phyloP scores from a whole-genome alignment of 352 stramenopile genomes.

The Globisporangium splendens region DNA sequence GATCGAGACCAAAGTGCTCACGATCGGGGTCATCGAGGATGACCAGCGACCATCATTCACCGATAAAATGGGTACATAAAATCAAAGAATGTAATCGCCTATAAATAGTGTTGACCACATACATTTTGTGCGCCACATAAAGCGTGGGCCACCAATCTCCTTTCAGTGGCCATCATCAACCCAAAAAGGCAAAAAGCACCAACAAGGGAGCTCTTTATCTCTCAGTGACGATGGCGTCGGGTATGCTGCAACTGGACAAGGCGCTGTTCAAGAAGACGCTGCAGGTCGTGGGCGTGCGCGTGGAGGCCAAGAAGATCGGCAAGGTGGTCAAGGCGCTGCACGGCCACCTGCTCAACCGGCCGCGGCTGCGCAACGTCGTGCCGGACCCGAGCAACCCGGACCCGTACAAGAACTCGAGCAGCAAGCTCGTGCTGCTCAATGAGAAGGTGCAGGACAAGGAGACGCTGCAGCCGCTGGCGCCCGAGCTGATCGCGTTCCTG shows the following conservation, averaged over 20 bases:
- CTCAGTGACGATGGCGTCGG: constrained; percentile 12
- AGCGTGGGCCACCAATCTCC: no score
- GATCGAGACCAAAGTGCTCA: constrained; percentile 12
- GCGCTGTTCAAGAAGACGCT: constrained; percentile 69
- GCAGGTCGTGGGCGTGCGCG: constrained; percentile 62
- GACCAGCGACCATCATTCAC: constrained; percentile 2
- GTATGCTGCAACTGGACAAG: constrained; percentile 49
- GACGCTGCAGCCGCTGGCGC: constrained; percentile 43
- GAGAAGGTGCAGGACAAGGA: constrained; percentile 57
- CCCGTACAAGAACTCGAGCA: constrained; percentile 57
- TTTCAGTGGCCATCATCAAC: no score
- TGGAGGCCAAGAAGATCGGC: constrained; percentile 81
- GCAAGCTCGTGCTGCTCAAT: constrained; percentile 70
- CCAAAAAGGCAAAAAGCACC: no score
- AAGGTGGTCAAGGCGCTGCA: constrained; percentile 68
- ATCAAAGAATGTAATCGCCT: no score
- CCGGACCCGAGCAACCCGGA: constrained; percentile 58
- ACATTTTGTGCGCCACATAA: no score
- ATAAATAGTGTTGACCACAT: no score
- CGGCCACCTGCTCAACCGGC: constrained; percentile 67
- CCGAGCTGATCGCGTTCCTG: constrained; percentile 54
- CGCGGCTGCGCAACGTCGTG: constrained; percentile 73
- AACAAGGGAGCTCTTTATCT: no score
- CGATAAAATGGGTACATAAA: background rate
- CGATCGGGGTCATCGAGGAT: constrained; percentile 12